A percentile compares a stretch with the other conserved stretches of the same genome.
phyloP scores from a whole-genome alignment of 306 rosid genomes.

The Echinosophora koreensis region DNA sequence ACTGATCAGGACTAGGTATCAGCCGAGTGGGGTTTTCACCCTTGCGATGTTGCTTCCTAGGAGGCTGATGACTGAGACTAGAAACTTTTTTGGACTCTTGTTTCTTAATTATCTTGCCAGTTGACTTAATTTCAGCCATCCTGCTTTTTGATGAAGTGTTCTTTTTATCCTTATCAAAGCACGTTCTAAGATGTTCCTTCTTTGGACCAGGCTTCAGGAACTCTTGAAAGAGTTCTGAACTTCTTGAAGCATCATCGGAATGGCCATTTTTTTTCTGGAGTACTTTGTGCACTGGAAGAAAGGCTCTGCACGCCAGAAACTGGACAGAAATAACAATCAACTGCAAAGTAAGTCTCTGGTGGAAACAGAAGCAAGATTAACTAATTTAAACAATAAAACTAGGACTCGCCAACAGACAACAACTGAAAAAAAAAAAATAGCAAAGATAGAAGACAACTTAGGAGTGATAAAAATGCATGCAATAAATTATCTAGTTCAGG shows the following conservation, averaged over 20 bases:
- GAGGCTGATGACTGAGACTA: constrained; percentile 61
- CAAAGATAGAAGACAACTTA: constrained; percentile 23
- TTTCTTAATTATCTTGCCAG: constrained; percentile 76
- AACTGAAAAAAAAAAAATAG: constrained; percentile 14
- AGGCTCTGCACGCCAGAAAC: constrained; percentile 90
- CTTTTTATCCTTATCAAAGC: constrained; percentile 74
- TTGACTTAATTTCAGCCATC: constrained; percentile 67
- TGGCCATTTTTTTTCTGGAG: constrained; percentile 91
- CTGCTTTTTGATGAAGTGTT: constrained; percentile 58
- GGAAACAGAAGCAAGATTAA: constrained; percentile 35
- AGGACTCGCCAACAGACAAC: constrained; percentile 17
- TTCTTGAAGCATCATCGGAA: constrained; percentile 86
- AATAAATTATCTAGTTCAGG: constrained; percentile 36
- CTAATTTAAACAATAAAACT: constrained; percentile 23
- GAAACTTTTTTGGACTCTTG: constrained; percentile 74
- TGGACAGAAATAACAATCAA: constrained; percentile 53
- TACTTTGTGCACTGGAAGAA: constrained; percentile 89
- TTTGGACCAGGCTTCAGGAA: constrained; percentile 77
- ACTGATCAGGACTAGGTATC: constrained; percentile 65
- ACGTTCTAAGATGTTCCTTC: constrained; percentile 67
- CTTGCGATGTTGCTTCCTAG: constrained; percentile 82
- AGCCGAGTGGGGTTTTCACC: constrained; percentile 77
- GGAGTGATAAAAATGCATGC: constrained; percentile 29
- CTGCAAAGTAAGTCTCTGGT: constrained; percentile 31
- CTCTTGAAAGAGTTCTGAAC: constrained; percentile 83